Evolutionary conservation across 495 filamentous ascomycete genomes (phyloP), one percentile per base, ranked within the genome.

Genomic region (Durotheca rogersii): DNA sequence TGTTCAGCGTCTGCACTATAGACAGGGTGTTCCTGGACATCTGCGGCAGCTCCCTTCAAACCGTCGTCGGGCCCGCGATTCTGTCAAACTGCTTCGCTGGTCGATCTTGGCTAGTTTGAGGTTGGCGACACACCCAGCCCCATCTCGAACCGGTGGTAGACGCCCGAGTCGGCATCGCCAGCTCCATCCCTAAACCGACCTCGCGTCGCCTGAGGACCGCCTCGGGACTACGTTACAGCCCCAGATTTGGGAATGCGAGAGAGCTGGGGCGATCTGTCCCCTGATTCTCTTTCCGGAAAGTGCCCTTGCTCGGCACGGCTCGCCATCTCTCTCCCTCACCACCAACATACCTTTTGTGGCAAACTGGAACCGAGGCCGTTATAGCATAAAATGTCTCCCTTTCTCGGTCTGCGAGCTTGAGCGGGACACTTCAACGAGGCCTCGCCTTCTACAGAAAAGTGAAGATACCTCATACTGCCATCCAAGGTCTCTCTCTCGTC

Each of bases 21-120:
- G 56, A 15, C 47, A 60, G 46, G 51, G 56, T 60, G 51, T 51
- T 60, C 56, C 56, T 60, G 29, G 51, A 51, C 46, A 38, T 47
- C 32, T 48, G 47, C 43, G 25, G 47, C 41, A 51, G 27, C 41
- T 51, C 41, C 42, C 39, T 52, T 43, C 42, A 41, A 56, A 43
- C 42, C 31, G 51, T 25, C 51, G 50, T 53, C 39, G 47, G 51
- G 47, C 41, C 51, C 51, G 47, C 36, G 33, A 33, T 40, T 50
- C 46, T 43, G 44, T 51, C 46, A 27, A 51, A 51, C 40, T 41
- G 6, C 29, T 50, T 46, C 41, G 41, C 33, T 51, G 56, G 56
- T 18, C 51, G 56, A 60, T 60, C 56, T 56, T 60, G 45, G 42
- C 56, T 48, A 21, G 18, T 51, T 60, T 34, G 47, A 53, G 51